These are phyloP conservation scores for Cryptococcus sp. DNA, from an alignment of 1,284 basidiomycete genomes.

Conservation along the genomic window DNA sequence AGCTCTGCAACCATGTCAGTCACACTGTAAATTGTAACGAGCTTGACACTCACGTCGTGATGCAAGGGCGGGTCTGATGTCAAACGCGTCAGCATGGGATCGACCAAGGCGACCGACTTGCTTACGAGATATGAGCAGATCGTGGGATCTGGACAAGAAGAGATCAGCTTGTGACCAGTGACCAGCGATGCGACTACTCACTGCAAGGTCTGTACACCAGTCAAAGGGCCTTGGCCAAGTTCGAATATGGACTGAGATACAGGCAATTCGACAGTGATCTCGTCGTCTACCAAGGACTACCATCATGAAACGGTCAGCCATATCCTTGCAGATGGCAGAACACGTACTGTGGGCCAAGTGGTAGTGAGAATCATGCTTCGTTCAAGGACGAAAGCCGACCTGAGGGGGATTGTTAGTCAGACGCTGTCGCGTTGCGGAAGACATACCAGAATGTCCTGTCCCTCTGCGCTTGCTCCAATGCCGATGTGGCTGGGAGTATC, in stretches of 20 bases:
- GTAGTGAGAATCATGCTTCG: slow-evolving; percentile 19
- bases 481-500: slow-evolving; percentile 17
- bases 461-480: slow-evolving; percentile 40
- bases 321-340: neutral
- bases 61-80: slow-evolving; percentile 31
- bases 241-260: slow-evolving; percentile 37
- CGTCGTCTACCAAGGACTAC: slow-evolving; percentile 32
- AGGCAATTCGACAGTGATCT: slow-evolving; percentile 47
- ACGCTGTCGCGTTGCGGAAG: neutral
- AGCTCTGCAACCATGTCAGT: slow-evolving; percentile 56
- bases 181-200: slow-evolving; percentile 8
- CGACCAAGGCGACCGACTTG: neutral
- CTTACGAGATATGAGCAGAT: slow-evolving; percentile 24
- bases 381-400: slow-evolving; percentile 38
- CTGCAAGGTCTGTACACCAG: slow-evolving; percentile 38
- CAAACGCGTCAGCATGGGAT: neutral
- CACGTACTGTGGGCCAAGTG: slow-evolving; percentile 27
- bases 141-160: slow-evolving; percentile 11
- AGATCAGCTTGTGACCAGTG: neutral
- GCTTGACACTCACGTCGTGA: slow-evolving; percentile 26
- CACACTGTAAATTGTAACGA: neutral
- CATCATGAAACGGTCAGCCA: neutral
- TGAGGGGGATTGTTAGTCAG: slow-evolving; percentile 1
- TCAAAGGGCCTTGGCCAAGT: slow-evolving; percentile 25
- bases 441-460: slow-evolving; percentile 46